phyloP scores from a whole-genome alignment of 2,329 filamentous ascomycete species.

The Elsinoe arachidis region DNA sequence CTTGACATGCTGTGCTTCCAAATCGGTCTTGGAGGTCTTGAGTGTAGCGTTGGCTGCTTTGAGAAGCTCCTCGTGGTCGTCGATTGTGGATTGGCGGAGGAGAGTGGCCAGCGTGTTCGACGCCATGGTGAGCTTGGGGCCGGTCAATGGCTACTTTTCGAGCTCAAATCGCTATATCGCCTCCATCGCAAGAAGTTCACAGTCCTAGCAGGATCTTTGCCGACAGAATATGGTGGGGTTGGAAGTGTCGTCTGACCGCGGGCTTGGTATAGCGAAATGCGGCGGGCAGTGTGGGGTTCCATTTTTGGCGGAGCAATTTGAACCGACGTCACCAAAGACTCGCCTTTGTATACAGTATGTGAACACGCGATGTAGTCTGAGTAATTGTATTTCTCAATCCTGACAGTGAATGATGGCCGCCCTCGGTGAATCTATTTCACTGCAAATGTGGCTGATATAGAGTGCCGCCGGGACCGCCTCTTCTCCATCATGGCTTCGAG shows the following conservation, averaged over 20 bases:
- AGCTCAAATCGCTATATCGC: too few relatives aligned
- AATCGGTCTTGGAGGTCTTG: conserved; percentile 50
- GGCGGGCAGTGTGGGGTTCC: conserved; percentile 5
- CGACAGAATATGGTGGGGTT: neutral
- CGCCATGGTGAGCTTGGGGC: neutral
- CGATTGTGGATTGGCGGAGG: conserved; percentile 49
- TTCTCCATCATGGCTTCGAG: too few relatives aligned
- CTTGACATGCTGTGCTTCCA: conserved; percentile 58
- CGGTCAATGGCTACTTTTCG: neutral
- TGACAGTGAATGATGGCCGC: too few relatives aligned
- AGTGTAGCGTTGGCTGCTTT: conserved; percentile 51
- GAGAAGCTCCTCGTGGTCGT: conserved; percentile 68
- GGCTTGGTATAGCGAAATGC: conserved; percentile 8
- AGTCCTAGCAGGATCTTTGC: neutral
- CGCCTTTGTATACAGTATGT: too few relatives aligned
- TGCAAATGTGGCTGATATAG: too few relatives aligned
- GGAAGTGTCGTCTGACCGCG: conserved; percentile 1
- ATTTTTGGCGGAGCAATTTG: neutral
- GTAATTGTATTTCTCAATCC: too few relatives aligned
- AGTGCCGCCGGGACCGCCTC: too few relatives aligned
- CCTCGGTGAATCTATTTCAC: too few relatives aligned
- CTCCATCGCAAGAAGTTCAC: too few relatives aligned
- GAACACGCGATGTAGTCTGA: too few relatives aligned
- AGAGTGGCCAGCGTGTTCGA: conserved; percentile 42
- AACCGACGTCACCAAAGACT: conserved; percentile 1